Base-by-base conservation (phyloP, 2,329 filamentous ascomycete genomes). In the Colletotrichum shisoi region DNA sequence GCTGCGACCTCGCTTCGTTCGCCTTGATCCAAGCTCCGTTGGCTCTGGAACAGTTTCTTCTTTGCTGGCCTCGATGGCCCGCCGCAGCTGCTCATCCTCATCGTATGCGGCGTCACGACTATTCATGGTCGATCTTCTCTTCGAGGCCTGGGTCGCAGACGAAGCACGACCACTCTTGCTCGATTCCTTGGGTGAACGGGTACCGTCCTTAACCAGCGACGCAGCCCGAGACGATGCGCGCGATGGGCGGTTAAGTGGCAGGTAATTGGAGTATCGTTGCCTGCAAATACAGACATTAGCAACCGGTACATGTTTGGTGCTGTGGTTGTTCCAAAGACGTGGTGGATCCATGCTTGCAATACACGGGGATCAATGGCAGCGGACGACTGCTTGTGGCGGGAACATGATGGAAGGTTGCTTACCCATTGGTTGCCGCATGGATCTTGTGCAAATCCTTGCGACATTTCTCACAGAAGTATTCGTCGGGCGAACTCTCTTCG, bases 401-500 rank as follows among this genome's bases (percentile, higher is more conserved):
- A 59, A 57, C 58, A 67, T 49, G 46, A 65, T 27, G 15, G 17
- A 15, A 48, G 13, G 5, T 13, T 40, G 82, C 92, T 83, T 85
- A 98, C 95, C 94, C 94, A 83, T 94, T 95, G 73, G 85, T 84
- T 71, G 92, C 91, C 62, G 85, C 88, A 73, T 89, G 89, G 70
- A 97, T 89, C 75, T 89, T 93, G 83, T 99, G 95, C 59, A 96
- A 85, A 76, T 97, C 93, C 76, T 93, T 93, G 71, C 91, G 89
- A 80, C 95, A 99, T 78, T 93, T 87, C 80, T 99, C 95, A 80
- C 95, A 99, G 76, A 95, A 99, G 81, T 99, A 99, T 78, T 98
- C 94, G 62, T 98, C 94, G 11, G 95, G 95, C 71, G 92, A 94
- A 77, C 91, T 90, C 72, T 92, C 90, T 79, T 97, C 94, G 72